These are phyloP conservation scores for Skeletonema marinoi DNA, from an alignment of 108 stramenopile genomes.

Conservation along the genomic window DNA sequence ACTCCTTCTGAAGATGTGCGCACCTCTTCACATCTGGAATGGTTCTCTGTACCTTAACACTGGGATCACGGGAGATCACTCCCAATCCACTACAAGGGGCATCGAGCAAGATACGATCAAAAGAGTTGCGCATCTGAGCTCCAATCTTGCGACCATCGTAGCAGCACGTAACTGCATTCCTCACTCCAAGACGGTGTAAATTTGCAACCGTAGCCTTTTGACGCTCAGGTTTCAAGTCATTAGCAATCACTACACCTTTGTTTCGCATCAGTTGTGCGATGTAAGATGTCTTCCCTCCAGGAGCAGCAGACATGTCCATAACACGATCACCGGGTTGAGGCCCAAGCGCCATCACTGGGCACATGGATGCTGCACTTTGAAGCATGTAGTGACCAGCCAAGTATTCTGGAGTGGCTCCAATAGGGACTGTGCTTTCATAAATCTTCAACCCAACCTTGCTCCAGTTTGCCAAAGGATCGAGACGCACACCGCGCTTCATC, in stretches of 20 bases:
- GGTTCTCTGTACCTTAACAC: slow-evolving; percentile 96
- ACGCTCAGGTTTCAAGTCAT: slow-evolving; percentile 93
- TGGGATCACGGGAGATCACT: slow-evolving; percentile 96
- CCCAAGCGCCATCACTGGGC: slow-evolving; percentile 93
- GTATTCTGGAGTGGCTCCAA: slow-evolving; percentile 99
- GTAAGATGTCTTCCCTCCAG: slow-evolving; percentile 98
- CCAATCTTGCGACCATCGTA: slow-evolving; percentile 96
- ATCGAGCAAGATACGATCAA: slow-evolving; percentile 97
- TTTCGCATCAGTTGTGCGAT: slow-evolving; percentile 98
- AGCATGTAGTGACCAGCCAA: slow-evolving; percentile 99
- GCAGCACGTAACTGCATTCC: slow-evolving; percentile 90
- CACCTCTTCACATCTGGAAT: slow-evolving; percentile 89
- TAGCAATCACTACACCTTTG: slow-evolving; percentile 94
- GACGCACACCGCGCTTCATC: slow-evolving; percentile 95
- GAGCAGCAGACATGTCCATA: slow-evolving; percentile 97
- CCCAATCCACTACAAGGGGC: slow-evolving; percentile 99
- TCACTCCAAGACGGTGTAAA: slow-evolving; percentile 96
- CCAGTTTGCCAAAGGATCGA: slow-evolving; percentile 98
- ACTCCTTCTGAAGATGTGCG: slow-evolving; percentile 97
- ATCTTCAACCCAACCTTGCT: slow-evolving; percentile 98
- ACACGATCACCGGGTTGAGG: slow-evolving; percentile 95
- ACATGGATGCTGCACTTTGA: slow-evolving; percentile 98
- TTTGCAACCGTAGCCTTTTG: slow-evolving; percentile 98
- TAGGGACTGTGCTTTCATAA: slow-evolving; percentile 94
- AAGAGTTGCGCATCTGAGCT: slow-evolving; percentile 79